Evolutionary conservation across 257 asterid genomes (phyloP), one percentile per base, ranked within the genome.

Genomic region (Solanum paucissectum): DNA sequence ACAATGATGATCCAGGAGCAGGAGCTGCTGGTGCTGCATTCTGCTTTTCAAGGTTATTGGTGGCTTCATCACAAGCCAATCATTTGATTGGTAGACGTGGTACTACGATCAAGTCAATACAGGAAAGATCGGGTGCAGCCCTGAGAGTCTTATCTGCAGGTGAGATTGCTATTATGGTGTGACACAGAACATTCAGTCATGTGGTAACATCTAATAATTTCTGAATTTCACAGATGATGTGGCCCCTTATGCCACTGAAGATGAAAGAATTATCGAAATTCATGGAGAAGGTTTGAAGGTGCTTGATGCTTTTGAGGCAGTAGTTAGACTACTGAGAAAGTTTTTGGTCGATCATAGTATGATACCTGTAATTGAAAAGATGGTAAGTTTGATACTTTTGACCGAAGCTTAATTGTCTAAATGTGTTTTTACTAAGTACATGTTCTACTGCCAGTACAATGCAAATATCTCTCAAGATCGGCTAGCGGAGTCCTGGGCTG

Each of bases 281-380:
- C 98, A 94, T 85, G 99, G 98, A 25, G 98, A 96, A 90, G 93
- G 93, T 87, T 83, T 88, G 86, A 95, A 96, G 90, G 98, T 96
- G 77, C 94, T 93, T 38, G 92, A 89, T 88, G 99, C 98, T 21
- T 88, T 95, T 87, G 98, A 93, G 87, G 97, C 94, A 86, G 98
- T 95, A 36, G 91, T 96, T 71, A 91, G 93, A 55, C 98, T 94
- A 75, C 93, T 96, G 85, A 94, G 99, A 86, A 95, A 94, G 90
- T 96, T 96, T 85, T 88, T 96, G 91, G 98, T 96, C 74, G 98
- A 95, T 93, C 98, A 94, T 23, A 93, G 93, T 68, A 93, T 96
- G 88, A 92, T 96, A 77, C 98, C 99, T 33, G 88, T 96, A 69
- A 94, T 96, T 77, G 98, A 95, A 92, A 94, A 95, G 90, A 92